Evolutionary conservation across 2,329 filamentous ascomycete species (phyloP), one percentile per base, ranked within the genome.

Genomic region (Monilinia fructigena): DNA sequence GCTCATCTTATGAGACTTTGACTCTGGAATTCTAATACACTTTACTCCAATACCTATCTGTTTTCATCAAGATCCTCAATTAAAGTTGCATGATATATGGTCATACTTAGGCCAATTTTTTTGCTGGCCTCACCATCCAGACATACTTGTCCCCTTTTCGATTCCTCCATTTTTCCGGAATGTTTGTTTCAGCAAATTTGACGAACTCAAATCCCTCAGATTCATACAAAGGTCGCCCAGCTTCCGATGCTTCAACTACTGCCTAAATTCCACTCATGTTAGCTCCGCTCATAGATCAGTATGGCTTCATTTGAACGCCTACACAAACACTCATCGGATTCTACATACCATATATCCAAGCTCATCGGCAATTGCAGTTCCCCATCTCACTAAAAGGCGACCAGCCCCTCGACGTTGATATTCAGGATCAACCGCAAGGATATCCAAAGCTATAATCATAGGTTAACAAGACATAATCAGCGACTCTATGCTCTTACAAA

Each of bases 81-180:
- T 16, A 23, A 48, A 5, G 20, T 18, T 20, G 10, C 16, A 35
- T 20, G 28, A 38, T 3, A 6, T 48, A 10, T 48, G n/a, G 28
- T 23, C 28, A 12, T 10, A 14, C 59, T 40, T 11, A 62, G 20
- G 18, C 47, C 48, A 52, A 61, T 6, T 53, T 62, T 31, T 40
- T 62, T 18, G 59, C 59, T 40, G 59, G 59, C 31, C 59, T 62
- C 11, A 62, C 59, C 59, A 62, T 62, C 59, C 59, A 62, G 40
- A 62, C 8, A 23, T 38, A 52, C 3, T 20, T 31, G 20, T 62
- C 48, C 28, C 28, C 59, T 53, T 62, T 62, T 16, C 59, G n/a
- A 40, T 52, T 31, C 12, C 47, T n/a, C 31, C 48, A 53, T 40
- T 20, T 62, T 53, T 53, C 31, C 20, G 59, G 59, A 38, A 62